A percentile compares a stretch with the other conserved stretches of the same genome.
These are phyloP conservation scores for Paraphoma chrysanthemicola DNA, from an alignment of 2,329 filamentous ascomycete genomes.

Conservation along the genomic window DNA sequence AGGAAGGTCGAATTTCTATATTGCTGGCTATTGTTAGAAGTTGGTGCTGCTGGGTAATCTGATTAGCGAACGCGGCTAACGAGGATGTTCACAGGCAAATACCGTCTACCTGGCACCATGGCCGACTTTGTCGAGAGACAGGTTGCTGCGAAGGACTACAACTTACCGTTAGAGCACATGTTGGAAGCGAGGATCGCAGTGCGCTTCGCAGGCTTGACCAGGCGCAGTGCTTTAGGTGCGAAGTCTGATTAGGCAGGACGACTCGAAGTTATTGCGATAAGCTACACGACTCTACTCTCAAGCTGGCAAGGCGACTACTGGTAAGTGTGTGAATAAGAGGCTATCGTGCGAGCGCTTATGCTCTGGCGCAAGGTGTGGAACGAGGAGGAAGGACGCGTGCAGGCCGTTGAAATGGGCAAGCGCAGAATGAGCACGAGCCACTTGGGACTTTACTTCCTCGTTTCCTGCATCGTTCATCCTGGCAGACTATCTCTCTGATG, in stretches of 20 bases:
- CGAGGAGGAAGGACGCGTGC: too few relatives aligned
- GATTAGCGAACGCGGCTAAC: not conserved
- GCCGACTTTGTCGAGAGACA: not conserved
- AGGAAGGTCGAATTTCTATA: not conserved
- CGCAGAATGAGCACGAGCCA: too few relatives aligned
- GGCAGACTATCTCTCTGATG: too few relatives aligned
- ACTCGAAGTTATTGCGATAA: not conserved
- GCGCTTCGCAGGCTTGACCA: not conserved
- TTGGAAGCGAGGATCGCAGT: not conserved
- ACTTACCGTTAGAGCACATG: not conserved
- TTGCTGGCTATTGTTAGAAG: constrained; percentile 8
- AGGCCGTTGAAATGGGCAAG: too few relatives aligned
- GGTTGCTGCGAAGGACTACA: not conserved
- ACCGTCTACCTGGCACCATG: not conserved
- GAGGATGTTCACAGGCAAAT: not conserved
- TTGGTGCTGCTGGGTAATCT: constrained; percentile 1
- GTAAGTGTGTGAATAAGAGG: not conserved
- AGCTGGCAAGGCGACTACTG: not conserved
- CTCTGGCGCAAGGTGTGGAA: too few relatives aligned
- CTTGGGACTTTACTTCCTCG: too few relatives aligned
- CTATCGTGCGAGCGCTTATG: not conserved
- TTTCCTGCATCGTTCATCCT: too few relatives aligned
- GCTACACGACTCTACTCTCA: not conserved
- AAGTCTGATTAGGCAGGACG: not conserved
- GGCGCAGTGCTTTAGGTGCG: not conserved